Percentiles rank a stretch among this genome's conserved stretches.
Conservation (phyloP, 1,139 yeast genomes). For the Sugiyamaella xylanicola region DNA sequence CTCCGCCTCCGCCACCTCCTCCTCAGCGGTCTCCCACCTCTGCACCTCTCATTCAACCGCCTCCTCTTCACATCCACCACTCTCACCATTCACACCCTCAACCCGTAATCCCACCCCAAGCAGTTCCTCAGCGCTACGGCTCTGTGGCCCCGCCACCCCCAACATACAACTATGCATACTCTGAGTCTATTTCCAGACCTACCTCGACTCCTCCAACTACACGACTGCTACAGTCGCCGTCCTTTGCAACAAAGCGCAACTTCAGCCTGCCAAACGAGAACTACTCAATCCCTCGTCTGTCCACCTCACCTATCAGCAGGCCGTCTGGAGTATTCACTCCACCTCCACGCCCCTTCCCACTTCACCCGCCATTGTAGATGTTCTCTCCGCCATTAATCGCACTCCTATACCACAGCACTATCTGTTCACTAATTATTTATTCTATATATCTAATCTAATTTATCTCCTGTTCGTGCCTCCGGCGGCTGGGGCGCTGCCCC, state of each 20-base stretch:
- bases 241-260: not conserved
- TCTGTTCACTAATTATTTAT: not conserved
- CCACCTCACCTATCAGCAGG: not conserved
- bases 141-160: constrained; percentile 22
- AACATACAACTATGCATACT: constrained; percentile 21
- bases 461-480: not conserved
- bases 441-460: not conserved
- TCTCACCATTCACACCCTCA: constrained; percentile 16
- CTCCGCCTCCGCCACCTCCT: constrained; percentile 26
- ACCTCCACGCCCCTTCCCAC: not conserved
- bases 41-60: constrained; percentile 16
- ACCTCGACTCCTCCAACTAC: constrained; percentile 32
- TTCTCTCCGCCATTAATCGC: not conserved
- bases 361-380: not conserved
- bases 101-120: constrained; percentile 11
- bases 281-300: not conserved
- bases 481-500: not conserved
- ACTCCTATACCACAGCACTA: not conserved
- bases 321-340: not conserved
- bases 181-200: constrained; percentile 28
- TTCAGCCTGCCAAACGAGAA: constrained; percentile 10
- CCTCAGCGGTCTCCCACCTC: constrained; percentile 24
- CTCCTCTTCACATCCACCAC: constrained; percentile 22
- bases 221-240: not conserved
- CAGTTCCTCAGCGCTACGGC: constrained; percentile 18